phyloP scores from a whole-genome alignment of 768 basidiomycete species.

The Clitopilus passeckerianus region DNA sequence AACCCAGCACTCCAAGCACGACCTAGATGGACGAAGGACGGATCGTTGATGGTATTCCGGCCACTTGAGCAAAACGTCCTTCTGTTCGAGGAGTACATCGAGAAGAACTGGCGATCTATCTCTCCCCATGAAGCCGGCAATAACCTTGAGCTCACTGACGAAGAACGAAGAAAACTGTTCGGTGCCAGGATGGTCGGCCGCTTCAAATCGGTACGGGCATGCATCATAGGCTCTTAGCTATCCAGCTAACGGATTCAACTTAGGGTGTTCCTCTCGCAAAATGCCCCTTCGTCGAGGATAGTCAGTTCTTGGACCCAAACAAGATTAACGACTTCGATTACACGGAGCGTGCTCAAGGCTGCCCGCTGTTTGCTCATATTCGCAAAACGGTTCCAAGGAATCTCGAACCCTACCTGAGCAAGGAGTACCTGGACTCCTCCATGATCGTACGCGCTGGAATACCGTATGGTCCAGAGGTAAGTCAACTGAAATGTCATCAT shows the following conservation, averaged over 20 bases:
- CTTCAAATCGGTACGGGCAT: slow-evolving; percentile 15
- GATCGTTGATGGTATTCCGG: slow-evolving; percentile 28
- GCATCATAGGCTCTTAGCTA: neutral
- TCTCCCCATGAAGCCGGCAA: neutral
- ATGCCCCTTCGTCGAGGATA: slow-evolving; percentile 20
- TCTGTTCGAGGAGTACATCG: slow-evolving; percentile 16
- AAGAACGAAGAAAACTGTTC: slow-evolving; percentile 16
- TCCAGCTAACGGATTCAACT: neutral
- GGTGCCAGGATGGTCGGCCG: slow-evolving; percentile 21
- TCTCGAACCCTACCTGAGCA: slow-evolving; percentile 12
- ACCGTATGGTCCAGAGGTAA: slow-evolving; percentile 28
- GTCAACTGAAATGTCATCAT: neutral
- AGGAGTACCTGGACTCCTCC: slow-evolving; percentile 12
- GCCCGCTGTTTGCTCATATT: slow-evolving; percentile 26
- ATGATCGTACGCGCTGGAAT: slow-evolving; percentile 25
- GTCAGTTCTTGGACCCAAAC: slow-evolving; percentile 9
- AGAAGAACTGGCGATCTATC: slow-evolving; percentile 3
- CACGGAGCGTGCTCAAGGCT: slow-evolving; percentile 8
- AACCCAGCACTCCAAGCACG: slow-evolving; percentile 8
- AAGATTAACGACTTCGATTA: slow-evolving; percentile 24
- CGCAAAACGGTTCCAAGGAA: slow-evolving; percentile 25
- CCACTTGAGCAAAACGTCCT: slow-evolving; percentile 26
- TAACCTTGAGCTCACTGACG: slow-evolving; percentile 5
- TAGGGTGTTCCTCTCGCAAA: slow-evolving; percentile 26
- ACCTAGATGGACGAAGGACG: slow-evolving; percentile 26